A percentile compares a stretch with the other conserved stretches of the same genome.
Conservation (phyloP, 2,329 filamentous ascomycete species). For the Gliomastix tumulicola region DNA sequence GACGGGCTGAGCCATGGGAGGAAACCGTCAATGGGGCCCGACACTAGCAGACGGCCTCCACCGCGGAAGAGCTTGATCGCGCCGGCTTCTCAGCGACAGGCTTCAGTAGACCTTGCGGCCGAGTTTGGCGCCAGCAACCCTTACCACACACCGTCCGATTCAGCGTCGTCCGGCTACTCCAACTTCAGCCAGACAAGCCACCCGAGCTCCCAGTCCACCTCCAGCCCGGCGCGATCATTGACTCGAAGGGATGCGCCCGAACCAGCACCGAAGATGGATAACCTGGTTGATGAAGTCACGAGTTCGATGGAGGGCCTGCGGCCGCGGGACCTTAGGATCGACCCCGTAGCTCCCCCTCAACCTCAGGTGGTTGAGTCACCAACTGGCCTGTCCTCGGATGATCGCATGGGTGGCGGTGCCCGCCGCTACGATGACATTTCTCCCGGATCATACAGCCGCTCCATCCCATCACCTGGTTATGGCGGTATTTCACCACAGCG, state of each 20-base stretch:
- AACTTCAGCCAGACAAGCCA: constrained; percentile 50
- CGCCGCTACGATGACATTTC: not conserved
- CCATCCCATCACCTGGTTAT: too few relatives aligned
- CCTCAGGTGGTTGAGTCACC: constrained; percentile 19
- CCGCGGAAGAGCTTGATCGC: constrained; percentile 42
- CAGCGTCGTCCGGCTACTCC: constrained; percentile 58
- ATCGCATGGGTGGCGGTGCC: not conserved
- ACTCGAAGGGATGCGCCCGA: constrained; percentile 31
- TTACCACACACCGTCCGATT: constrained; percentile 58
- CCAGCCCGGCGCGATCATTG: constrained; percentile 27
- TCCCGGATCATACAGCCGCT: not conserved
- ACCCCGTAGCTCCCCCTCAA: constrained; percentile 18
- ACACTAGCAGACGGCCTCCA: constrained; percentile 44
- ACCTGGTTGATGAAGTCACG: constrained; percentile 49
- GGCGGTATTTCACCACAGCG: too few relatives aligned
- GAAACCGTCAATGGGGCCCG: constrained; percentile 38
- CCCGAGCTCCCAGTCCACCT: constrained; percentile 53
- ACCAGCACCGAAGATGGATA: constrained; percentile 38
- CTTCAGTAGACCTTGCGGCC: constrained; percentile 46
- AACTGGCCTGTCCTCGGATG: constrained; percentile 12
- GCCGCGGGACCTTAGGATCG: constrained; percentile 21
- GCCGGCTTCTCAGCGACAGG: constrained; percentile 27
- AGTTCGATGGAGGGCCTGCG: constrained; percentile 33
- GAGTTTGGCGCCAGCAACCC: constrained; percentile 57
- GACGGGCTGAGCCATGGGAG: constrained; percentile 16